Evolutionary conservation across 2,329 filamentous ascomycete species (phyloP), one percentile per base, ranked within the genome.

Genomic region (Alternaria viburni): DNA sequence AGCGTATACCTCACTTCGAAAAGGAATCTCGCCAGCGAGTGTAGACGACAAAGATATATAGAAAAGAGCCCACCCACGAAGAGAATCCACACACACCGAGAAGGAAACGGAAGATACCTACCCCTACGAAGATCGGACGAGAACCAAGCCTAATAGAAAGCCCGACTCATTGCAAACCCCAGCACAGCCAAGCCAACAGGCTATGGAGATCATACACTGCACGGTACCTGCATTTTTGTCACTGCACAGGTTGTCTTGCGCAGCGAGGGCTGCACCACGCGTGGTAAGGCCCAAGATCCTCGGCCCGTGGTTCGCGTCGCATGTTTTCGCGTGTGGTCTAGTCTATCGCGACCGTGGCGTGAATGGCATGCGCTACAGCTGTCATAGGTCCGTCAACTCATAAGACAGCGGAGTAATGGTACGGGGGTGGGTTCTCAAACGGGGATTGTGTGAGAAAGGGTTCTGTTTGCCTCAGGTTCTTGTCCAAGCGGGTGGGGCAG

Each of bases 11-110:
- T 12, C 49, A 41, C 5, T 19, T 41, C 7, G 26, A 54, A 9
- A 32, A 32, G n/a, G 6, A 32, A 8, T 26, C 57, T 59, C 57
- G 57, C 57, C 57, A 59, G 57, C 57, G 57, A 59, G 57, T 45
- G 19, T 46, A 52, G n/a, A 51, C 28, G 30, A 52, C 11, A 25
- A 44, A 32, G 41, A 54, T 46, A 23, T 17, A 54, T 17, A 36
- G 15, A n/a, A 46, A 11, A 17, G 28, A 55, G 25, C 23, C 15
- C 1, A 41, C 44, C 13, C 7, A n/a, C 41, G 26, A 10, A 47
- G 13, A 13, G 28, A 45, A 54, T 45, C 47, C 49, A 59, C 49
- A 52, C 36, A 17, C 36, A 4, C 3, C 30, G 13, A 15, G 30
- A 30, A 52, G 49, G 19, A 52, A 52, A 41, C 49, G 49, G 49